Evolutionary conservation across 2,329 filamentous ascomycete species (phyloP), one percentile per base, ranked within the genome.

Genomic region (Corinectria fuckeliana): DNA sequence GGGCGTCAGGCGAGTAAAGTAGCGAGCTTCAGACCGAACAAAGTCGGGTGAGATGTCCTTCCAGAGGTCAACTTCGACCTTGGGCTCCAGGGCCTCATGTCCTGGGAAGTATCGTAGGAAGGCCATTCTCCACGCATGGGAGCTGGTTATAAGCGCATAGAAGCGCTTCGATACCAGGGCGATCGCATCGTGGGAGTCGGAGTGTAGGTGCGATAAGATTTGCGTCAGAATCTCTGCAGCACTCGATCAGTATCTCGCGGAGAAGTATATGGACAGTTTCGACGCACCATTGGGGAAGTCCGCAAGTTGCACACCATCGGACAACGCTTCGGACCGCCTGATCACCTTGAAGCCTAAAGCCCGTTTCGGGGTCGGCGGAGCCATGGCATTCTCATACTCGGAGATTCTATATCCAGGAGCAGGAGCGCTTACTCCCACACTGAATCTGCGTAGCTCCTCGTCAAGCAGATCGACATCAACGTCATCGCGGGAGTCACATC

Each of bases 91-190:
- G 25, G 67, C 74, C 45, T 88, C 70, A 21, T 90, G 86, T 1
- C 91, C 93, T 0, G 92, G 92, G 69, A 98, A 99, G 77, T 89
- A 94, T 62, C 93, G 92, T 67, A 92, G 85, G 72, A 98, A 98
- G 5, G 93, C 94, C 73, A 93, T 91, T 63, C 92, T 88, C 94
- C 94, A 98, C 7, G 93, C 93, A 77, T 97, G 92, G 14, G 93
- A 92, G 1, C 91, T 94, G 4, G 92, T 97, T 56, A 98, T 90
- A 38, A 98, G 82, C 51, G 85, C 83, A 75, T 96, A 91, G 73
- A 98, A 96, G 54, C 91, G 90, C 70, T 88, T 91, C 30, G 92
- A 97, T 26, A 98, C 92, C 50, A 96, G 84, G 16, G 93, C 90
- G 10, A 97, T 89, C 9, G 90, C 86, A 16, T 90, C 88, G 68